These are phyloP conservation scores for Ustilago cynodontis DNA, from an alignment of 1,284 basidiomycete species.

Conservation along the genomic window DNA sequence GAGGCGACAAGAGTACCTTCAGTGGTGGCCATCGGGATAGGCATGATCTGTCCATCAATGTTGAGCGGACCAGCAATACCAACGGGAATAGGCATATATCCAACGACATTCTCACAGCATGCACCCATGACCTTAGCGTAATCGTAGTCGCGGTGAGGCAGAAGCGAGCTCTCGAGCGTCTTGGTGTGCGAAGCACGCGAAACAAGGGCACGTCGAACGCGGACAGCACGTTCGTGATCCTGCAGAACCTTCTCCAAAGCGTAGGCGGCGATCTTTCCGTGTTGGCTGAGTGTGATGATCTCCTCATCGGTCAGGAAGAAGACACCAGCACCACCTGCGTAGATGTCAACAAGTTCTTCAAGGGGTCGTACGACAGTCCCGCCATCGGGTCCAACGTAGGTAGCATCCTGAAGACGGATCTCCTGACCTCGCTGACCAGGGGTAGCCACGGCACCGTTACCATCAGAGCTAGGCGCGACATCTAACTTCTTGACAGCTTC, in stretches of 20 bases:
- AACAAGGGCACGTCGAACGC: slow-evolving; percentile 87
- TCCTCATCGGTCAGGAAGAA: slow-evolving; percentile 88
- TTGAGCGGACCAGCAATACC: slow-evolving; percentile 96
- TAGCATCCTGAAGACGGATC: slow-evolving; percentile 45
- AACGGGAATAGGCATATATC: slow-evolving; percentile 94
- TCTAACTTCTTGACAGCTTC: slow-evolving; percentile 32
- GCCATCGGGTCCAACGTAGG: slow-evolving; percentile 49
- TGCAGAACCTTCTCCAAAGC: slow-evolving; percentile 92
- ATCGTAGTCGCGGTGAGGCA: slow-evolving; percentile 90
- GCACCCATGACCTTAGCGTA: slow-evolving; percentile 95
- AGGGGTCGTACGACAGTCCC: slow-evolving; percentile 71
- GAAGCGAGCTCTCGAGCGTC: slow-evolving; percentile 84
- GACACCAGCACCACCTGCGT: slow-evolving; percentile 79
- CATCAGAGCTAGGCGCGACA: slow-evolving; percentile 45
- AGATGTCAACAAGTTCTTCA: slow-evolving; percentile 87
- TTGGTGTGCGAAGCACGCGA: slow-evolving; percentile 88
- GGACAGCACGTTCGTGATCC: slow-evolving; percentile 87
- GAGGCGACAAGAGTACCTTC: slow-evolving; percentile 98
- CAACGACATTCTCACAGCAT: slow-evolving; percentile 99
- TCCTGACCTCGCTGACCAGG: slow-evolving; percentile 39
- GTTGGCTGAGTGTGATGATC: slow-evolving; percentile 87
- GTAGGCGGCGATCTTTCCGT: slow-evolving; percentile 92
- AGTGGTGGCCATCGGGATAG: slow-evolving; percentile 98
- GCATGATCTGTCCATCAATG: slow-evolving; percentile 86
- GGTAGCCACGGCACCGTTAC: slow-evolving; percentile 41